A percentile compares a stretch with the other conserved stretches of the same genome.
Conservation (phyloP, 176 grass and related monocot genomes). For the Paspalum notatum region DNA sequence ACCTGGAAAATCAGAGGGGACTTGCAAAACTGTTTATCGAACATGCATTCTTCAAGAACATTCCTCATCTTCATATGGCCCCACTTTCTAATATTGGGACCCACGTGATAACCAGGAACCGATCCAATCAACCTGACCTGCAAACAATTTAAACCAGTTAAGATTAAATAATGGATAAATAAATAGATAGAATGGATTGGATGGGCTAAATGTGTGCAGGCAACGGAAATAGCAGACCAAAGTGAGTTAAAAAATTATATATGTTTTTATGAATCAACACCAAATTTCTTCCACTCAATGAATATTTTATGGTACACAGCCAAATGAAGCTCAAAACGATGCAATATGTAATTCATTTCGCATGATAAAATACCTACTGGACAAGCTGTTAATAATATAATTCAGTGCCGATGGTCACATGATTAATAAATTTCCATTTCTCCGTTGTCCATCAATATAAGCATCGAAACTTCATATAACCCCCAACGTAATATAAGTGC, state of each 20-base stretch:
- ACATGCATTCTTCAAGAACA: conserved; percentile 75
- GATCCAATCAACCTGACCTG: conserved; percentile 94
- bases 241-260: neutral
- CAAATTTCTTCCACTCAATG: neutral
- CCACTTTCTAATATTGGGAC: conserved; percentile 79
- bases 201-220: neutral
- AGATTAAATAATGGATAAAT: conserved; percentile 18
- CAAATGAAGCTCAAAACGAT: neutral
- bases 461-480: neutral
- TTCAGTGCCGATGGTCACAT: neutral
- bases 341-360: neutral
- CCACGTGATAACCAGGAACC: conserved; percentile 90
- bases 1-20: conserved; percentile 96
- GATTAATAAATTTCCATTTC: neutral
- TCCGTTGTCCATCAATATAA: neutral
- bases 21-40: conserved; percentile 82
- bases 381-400: conserved; percentile 14
- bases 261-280: neutral
- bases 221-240: neutral
- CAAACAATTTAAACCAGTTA: conserved; percentile 14
- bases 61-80: conserved; percentile 91
- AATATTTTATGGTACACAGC: neutral
- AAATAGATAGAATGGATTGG: neutral
- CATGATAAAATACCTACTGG: neutral
- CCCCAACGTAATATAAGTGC: neutral